phyloP scores from a whole-genome alignment of 1,139 yeast genomes.

The Yamadazyma songkhlaensis region DNA sequence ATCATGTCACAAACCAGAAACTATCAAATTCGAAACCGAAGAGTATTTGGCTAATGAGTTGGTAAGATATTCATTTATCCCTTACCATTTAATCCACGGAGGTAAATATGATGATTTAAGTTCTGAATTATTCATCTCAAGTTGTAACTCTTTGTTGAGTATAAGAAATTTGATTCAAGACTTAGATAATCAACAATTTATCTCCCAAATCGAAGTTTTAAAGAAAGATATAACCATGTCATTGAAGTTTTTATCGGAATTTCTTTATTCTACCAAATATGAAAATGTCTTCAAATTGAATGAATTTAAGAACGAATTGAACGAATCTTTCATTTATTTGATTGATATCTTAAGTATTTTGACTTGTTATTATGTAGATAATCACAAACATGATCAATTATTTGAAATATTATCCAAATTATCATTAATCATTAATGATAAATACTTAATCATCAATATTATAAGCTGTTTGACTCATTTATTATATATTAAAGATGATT shows the following conservation, averaged over 20 bases:
- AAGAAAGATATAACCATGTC: conserved; percentile 47
- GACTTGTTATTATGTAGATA: conserved; percentile 78
- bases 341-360: conserved; percentile 83
- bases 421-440: conserved; percentile 50
- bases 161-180: conserved; percentile 83
- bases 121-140: conserved; percentile 37
- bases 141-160: conserved; percentile 65
- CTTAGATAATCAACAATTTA: conserved; percentile 73
- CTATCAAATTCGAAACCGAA: conserved; percentile 47
- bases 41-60: conserved; percentile 51
- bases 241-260: conserved; percentile 46
- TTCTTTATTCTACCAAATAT: conserved; percentile 25
- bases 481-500: conserved; percentile 31
- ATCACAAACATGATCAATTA: conserved; percentile 58
- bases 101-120: conserved; percentile 20
- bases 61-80: conserved; percentile 40
- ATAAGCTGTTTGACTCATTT: conserved; percentile 46
- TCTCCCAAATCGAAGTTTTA: conserved; percentile 55
- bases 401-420: conserved; percentile 50
- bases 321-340: conserved; percentile 66
- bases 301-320: conserved; percentile 37
- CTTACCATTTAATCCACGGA: conserved; percentile 25
- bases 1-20: conserved; percentile 49
- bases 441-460: conserved; percentile 45
- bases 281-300: conserved; percentile 16